These are phyloP conservation scores for Bacterosira constricta DNA, from an alignment of 108 stramenopile genomes.

Conservation along the genomic window DNA sequence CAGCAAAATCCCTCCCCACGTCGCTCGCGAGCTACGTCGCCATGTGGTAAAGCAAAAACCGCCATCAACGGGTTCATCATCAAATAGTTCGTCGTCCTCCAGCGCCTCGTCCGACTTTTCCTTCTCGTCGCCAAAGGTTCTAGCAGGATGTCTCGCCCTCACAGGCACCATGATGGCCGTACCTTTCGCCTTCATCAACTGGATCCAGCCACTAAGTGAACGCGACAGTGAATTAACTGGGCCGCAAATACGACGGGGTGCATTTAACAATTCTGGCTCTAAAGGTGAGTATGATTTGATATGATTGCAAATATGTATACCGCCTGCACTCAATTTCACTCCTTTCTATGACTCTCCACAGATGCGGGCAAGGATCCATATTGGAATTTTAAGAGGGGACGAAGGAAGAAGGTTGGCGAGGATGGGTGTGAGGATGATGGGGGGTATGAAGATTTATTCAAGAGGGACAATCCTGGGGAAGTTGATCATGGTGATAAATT, in stretches of 20 bases:
- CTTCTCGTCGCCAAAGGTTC: constrained; percentile 27
- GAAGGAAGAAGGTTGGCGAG: constrained; percentile 37
- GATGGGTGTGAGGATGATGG: constrained; percentile 60
- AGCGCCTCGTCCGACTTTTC: neutral
- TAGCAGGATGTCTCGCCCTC: constrained; percentile 47
- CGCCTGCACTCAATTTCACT: too few relatives aligned
- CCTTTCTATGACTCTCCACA: too few relatives aligned
- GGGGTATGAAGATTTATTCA: constrained; percentile 63
- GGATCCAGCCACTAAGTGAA: constrained; percentile 37
- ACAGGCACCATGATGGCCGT: constrained; percentile 34
- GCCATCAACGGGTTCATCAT: constrained; percentile 4
- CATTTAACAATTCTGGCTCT: constrained; percentile 69
- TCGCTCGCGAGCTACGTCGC: constrained; percentile 68
- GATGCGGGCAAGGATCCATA: constrained; percentile 86
- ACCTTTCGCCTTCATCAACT: constrained; percentile 39
- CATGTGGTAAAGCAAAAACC: constrained; percentile 51
- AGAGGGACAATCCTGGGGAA: constrained; percentile 58
- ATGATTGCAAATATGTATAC: too few relatives aligned
- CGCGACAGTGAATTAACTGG: constrained; percentile 64
- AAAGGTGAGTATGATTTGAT: too few relatives aligned
- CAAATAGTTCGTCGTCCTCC: neutral
- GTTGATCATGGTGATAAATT: constrained; percentile 52
- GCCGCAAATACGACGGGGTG: constrained; percentile 67
- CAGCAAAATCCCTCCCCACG: constrained; percentile 72
- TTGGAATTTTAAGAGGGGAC: constrained; percentile 80